These are phyloP conservation scores for Candida qinlingensis DNA, from an alignment of 805 yeast genomes.

Conservation along the genomic window DNA sequence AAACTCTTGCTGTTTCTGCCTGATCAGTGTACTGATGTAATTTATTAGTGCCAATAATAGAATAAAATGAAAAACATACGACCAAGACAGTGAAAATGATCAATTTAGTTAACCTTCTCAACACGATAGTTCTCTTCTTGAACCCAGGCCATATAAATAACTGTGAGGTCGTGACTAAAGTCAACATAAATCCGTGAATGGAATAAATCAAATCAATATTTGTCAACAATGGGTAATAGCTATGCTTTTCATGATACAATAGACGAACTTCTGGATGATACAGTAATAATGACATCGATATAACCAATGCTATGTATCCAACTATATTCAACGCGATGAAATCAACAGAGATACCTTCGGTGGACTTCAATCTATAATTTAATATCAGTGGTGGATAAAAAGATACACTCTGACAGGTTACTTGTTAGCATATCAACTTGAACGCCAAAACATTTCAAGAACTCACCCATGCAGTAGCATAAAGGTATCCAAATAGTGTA, in stretches of 20 bases:
- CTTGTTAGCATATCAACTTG: not conserved
- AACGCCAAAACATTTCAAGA: not conserved
- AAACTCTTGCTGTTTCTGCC: not conserved
- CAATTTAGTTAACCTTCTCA: constrained; percentile 17
- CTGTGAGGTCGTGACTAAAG: constrained; percentile 37
- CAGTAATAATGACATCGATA: constrained; percentile 39
- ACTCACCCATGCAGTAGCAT: constrained; percentile 36
- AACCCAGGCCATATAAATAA: constrained; percentile 25
- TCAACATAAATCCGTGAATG: constrained; percentile 40
- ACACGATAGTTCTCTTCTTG: constrained; percentile 15
- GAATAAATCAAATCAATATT: constrained; percentile 42
- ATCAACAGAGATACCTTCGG: constrained; percentile 48
- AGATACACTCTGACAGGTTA: constrained; percentile 34
- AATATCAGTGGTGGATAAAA: constrained; percentile 44
- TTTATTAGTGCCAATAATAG: constrained; percentile 10
- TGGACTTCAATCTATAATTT: constrained; percentile 33
- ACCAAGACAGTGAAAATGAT: constrained; percentile 12
- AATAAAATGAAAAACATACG: constrained; percentile 4
- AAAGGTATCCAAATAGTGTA: constrained; percentile 29
- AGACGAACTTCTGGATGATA: constrained; percentile 29
- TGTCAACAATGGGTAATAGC: constrained; percentile 38
- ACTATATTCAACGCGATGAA: constrained; percentile 39
- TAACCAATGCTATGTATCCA: constrained; percentile 41
- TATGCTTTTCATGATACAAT: constrained; percentile 26
- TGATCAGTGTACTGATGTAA: constrained; percentile 4